A percentile compares a stretch with the other conserved stretches of the same genome.
Evolutionary conservation across 2,329 filamentous ascomycete species (phyloP).

Genomic region (Trichophaea hybrida): DNA sequence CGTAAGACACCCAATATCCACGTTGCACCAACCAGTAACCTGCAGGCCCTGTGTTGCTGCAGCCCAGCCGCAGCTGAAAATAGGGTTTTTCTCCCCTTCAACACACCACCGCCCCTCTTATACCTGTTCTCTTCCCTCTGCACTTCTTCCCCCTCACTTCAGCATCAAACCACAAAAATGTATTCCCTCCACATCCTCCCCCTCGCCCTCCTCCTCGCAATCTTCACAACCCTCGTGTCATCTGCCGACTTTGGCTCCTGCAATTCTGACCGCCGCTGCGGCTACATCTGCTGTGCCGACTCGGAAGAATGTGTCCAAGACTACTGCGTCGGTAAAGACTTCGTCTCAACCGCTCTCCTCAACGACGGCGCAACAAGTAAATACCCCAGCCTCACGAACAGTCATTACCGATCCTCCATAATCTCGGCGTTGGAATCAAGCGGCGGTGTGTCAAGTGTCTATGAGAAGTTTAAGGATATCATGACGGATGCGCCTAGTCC

Average conservation of each 20-base stretch:
- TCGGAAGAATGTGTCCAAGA: background rate
- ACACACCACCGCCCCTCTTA: no score
- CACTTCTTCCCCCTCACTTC: no score
- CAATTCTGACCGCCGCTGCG: background rate
- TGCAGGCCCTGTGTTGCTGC: no score
- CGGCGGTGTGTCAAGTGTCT: background rate
- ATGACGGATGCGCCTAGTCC: background rate
- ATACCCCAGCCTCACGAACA: background rate
- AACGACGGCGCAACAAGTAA: background rate
- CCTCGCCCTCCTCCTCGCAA: background rate
- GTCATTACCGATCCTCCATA: background rate
- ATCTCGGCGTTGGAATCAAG: background rate
- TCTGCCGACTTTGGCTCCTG: background rate
- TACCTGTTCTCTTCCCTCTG: no score
- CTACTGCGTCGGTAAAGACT: background rate
- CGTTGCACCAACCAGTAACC: no score
- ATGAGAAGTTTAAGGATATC: background rate
- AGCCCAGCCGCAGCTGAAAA: no score
- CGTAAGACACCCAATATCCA: no score
- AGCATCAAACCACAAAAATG: no score
- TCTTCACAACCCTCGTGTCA: background rate
- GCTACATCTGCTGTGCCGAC: background rate
- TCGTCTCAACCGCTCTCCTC: background rate
- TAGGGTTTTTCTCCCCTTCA: no score
- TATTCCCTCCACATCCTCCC: no score